Percentiles rank a stretch among this genome's conserved stretches.
Evolutionary conservation across 768 basidiomycete species (phyloP).

Genomic region (Rickenella mellea): DNA sequence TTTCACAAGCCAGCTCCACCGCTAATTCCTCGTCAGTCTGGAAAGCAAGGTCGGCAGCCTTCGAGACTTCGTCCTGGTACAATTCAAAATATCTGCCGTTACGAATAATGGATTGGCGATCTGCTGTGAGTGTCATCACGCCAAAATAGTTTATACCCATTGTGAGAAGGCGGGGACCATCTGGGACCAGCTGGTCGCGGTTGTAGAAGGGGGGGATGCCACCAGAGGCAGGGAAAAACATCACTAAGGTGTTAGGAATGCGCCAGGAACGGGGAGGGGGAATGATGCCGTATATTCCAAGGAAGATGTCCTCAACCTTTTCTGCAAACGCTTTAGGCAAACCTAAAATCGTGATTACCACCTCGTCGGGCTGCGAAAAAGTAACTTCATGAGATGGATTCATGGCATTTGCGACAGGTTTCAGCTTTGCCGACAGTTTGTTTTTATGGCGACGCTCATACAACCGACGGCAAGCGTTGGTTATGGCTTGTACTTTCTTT

Average conservation of each 20-base stretch:
- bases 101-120: slow-evolving; percentile 3
- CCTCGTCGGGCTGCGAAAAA: slow-evolving; percentile 8
- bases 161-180: slow-evolving; percentile 1
- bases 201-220: slow-evolving; percentile 10
- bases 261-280: slow-evolving; percentile 6
- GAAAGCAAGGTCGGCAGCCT: slow-evolving; percentile 8
- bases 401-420: slow-evolving; percentile 5
- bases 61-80: slow-evolving; percentile 8
- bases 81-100: slow-evolving; percentile 6
- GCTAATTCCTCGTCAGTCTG: slow-evolving; percentile 10
- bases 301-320: slow-evolving; percentile 10
- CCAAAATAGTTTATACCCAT: slow-evolving; percentile 12
- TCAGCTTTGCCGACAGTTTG: slow-evolving; percentile 9
- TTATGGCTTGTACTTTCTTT: slow-evolving; percentile 8
- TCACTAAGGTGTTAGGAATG: slow-evolving; percentile 9
- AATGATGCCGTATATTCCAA: slow-evolving; percentile 10
- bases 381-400: slow-evolving; percentile 8
- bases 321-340: too few species aligned
- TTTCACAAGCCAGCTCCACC: slow-evolving; percentile 9
- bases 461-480: slow-evolving; percentile 9
- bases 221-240: slow-evolving; percentile 8
- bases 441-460: slow-evolving; percentile 9
- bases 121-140: slow-evolving; percentile 6
- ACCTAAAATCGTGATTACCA: slow-evolving; percentile 11
- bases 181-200: slow-evolving; percentile 11